Evolutionary conservation across 2,329 filamentous ascomycete species (phyloP).

Genomic region (Grosmannia serpens): DNA sequence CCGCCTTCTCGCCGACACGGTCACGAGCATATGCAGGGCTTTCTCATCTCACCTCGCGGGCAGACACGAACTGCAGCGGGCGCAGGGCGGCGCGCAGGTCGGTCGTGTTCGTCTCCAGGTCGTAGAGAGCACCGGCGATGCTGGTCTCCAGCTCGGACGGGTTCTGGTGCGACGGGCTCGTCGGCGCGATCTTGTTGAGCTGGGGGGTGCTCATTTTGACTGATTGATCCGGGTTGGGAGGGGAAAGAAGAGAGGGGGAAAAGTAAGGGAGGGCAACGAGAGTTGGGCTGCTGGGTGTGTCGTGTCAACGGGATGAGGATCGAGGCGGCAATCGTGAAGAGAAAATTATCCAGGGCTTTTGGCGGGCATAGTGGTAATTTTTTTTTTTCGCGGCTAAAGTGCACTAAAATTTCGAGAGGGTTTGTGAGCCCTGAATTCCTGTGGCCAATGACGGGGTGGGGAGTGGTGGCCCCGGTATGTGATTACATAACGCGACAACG

Average conservation of each 20-base stretch:
- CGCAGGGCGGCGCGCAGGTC: conserved; percentile 94
- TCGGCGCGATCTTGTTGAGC: conserved; percentile 94
- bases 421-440: not conserved
- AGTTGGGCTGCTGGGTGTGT: not conserved
- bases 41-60: conserved; percentile 82
- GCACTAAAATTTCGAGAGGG: conserved; percentile 1
- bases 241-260: not conserved
- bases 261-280: not conserved
- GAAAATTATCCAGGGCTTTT: not conserved
- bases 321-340: not conserved
- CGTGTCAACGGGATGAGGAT: not conserved
- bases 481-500: not conserved
- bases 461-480: not conserved
- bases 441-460: not conserved
- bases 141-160: conserved; percentile 95
- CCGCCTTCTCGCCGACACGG: not conserved
- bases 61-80: conserved; percentile 97
- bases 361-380: not conserved
- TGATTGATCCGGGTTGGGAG: not conserved
- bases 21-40: conserved; percentile 4
- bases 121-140: conserved; percentile 95
- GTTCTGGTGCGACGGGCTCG: conserved; percentile 91
- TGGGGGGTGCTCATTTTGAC: conserved; percentile 49
- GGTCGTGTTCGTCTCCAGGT: conserved; percentile 98
- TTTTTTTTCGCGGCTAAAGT: not conserved